These are phyloP conservation scores for Albophoma yamanashiensis DNA, from an alignment of 2,329 filamentous ascomycete genomes.

Conservation along the genomic window DNA sequence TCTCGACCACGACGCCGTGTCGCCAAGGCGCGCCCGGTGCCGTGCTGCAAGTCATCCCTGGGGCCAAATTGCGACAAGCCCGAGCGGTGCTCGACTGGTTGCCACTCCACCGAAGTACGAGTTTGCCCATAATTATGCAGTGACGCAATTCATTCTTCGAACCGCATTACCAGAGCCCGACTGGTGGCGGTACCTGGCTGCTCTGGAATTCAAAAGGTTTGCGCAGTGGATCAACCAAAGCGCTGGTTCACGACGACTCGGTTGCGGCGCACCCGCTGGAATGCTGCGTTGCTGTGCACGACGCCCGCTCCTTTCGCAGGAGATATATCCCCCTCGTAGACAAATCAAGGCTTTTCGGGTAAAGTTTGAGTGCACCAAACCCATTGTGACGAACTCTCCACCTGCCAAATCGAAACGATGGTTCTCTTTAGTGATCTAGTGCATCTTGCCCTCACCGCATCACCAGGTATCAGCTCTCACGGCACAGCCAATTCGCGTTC, in stretches of 20 bases:
- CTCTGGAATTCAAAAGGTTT: neutral
- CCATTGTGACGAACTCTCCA: neutral
- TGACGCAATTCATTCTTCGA: neutral
- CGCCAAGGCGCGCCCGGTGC: neutral
- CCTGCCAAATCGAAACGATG: slow-evolving; percentile 4
- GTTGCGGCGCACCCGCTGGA: slow-evolving; percentile 12
- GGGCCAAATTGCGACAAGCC: neutral
- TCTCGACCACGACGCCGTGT: neutral
- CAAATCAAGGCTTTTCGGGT: neutral
- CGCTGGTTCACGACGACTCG: neutral
- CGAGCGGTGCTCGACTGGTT: neutral
- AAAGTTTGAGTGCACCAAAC: neutral
- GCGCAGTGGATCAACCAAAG: neutral
- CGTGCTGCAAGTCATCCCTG: neutral
- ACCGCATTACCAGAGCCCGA: neutral
- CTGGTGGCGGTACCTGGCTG: neutral
- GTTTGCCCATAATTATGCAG: neutral
- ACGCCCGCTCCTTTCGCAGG: slow-evolving; percentile 6
- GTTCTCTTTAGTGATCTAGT: slow-evolving; percentile 8
- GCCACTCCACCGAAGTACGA: neutral
- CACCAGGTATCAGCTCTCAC: neutral
- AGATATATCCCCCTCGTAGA: slow-evolving; percentile 7
- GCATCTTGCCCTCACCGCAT: slow-evolving; percentile 5
- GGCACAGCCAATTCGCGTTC: neutral
- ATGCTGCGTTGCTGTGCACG: slow-evolving; percentile 22